These are phyloP conservation scores for Salix brachista DNA, from an alignment of 345 rosid species.

Conservation along the genomic window DNA sequence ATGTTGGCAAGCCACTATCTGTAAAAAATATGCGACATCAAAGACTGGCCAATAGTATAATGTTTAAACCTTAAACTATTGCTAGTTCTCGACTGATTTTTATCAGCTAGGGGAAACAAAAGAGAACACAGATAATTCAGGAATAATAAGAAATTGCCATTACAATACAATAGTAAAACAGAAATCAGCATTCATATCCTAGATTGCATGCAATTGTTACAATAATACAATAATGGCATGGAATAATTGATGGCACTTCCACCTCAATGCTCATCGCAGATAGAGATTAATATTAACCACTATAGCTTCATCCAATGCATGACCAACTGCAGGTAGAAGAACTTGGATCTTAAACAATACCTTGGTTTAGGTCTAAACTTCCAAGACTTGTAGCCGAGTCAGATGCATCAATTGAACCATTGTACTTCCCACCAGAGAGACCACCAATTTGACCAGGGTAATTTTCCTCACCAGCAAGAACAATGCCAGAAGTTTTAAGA, in stretches of 20 bases:
- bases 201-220: not conserved
- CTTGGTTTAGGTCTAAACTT: constrained; percentile 56
- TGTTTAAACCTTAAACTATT: constrained; percentile 6
- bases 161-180: too few species aligned
- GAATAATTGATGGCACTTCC: not conserved
- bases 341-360: constrained; percentile 23
- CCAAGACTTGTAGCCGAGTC: constrained; percentile 43
- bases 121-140: not conserved
- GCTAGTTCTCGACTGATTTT: not conserved
- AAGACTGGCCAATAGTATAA: not conserved
- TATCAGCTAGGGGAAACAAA: not conserved
- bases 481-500: constrained; percentile 72
- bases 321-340: constrained; percentile 5
- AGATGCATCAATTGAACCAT: constrained; percentile 44
- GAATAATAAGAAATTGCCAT: not conserved
- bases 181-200: not conserved
- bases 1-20: constrained; percentile 36
- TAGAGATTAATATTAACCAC: not conserved
- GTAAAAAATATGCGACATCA: constrained; percentile 18
- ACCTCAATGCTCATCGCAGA: not conserved
- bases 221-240: not conserved
- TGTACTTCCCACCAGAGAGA: constrained; percentile 30
- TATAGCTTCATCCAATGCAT: not conserved
- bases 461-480: constrained; percentile 71
- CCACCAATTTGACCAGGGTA: constrained; percentile 38